phyloP scores from a whole-genome alignment of 176 grass and related monocot genomes.

The Aechmea fasciata region DNA sequence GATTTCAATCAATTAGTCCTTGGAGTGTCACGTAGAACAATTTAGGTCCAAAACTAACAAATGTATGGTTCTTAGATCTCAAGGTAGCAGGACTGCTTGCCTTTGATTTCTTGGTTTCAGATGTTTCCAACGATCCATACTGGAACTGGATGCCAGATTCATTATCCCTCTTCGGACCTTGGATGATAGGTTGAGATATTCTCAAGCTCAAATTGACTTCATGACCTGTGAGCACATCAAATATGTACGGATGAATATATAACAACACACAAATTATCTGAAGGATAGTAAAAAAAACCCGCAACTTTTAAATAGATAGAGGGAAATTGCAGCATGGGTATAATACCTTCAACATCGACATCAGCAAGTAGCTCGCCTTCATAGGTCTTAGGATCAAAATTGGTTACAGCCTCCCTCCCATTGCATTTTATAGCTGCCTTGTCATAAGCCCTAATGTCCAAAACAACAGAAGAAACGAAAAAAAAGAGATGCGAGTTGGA shows the following conservation, averaged over 20 bases:
- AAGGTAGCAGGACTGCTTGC: no score
- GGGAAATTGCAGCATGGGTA: not conserved
- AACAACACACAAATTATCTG: not conserved
- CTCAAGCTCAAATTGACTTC: slow-evolving; percentile 87
- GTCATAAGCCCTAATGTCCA: slow-evolving; percentile 96
- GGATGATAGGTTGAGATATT: slow-evolving; percentile 69
- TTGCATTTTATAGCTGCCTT: slow-evolving; percentile 98
- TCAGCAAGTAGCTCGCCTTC: slow-evolving; percentile 53
- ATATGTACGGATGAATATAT: slow-evolving; percentile 4
- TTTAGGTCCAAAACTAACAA: no score
- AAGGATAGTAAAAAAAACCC: not conserved
- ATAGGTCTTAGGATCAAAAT: slow-evolving; percentile 79
- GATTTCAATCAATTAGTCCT: no score
- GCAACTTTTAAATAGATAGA: not conserved
- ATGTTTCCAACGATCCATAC: no score
- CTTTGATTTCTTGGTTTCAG: no score
- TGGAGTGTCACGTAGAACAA: no score
- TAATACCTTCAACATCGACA: slow-evolving; percentile 50
- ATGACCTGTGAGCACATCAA: slow-evolving; percentile 17
- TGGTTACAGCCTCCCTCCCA: slow-evolving; percentile 86
- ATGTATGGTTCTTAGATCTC: no score
- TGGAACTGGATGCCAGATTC: no score
- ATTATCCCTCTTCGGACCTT: slow-evolving; percentile 54
- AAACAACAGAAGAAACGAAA: no score
- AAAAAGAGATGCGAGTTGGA: no score